Conservation (phyloP, 106 monocot genomes). For the Amphibolis antarctica region DNA sequence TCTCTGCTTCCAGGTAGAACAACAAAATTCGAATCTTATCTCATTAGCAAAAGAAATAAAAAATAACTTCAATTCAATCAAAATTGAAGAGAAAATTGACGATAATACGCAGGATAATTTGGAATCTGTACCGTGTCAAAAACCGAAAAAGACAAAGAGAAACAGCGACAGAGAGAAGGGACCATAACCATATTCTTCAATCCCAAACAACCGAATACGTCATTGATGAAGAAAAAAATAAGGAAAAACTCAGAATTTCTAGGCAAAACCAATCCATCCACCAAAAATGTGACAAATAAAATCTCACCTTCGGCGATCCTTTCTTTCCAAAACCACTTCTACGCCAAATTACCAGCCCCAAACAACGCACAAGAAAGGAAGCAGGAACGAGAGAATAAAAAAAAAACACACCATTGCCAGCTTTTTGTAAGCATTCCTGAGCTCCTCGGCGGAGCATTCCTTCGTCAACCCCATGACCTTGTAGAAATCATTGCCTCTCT, state of each 20-base stretch:
- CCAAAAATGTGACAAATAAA: background rate
- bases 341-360: too few relatives aligned
- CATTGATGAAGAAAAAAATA: background rate
- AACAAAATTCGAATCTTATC: background rate
- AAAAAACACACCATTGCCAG: slow-evolving; percentile 57
- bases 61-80: background rate
- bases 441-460: slow-evolving; percentile 76
- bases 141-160: too few relatives aligned
- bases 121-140: too few relatives aligned
- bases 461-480: slow-evolving; percentile 69
- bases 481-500: slow-evolving; percentile 40
- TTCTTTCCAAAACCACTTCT: background rate
- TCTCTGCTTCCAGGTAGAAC: slow-evolving; percentile 25
- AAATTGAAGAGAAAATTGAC: background rate
- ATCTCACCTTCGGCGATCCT: background rate
- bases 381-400: background rate
- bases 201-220: background rate
- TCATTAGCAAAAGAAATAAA: background rate
- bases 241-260: background rate
- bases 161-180: too few relatives aligned
- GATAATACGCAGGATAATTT: too few relatives aligned
- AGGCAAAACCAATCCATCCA: background rate
- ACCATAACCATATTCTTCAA: too few relatives aligned
- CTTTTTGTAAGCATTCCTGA: slow-evolving; percentile 73
- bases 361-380: background rate